Percentiles rank a stretch among this genome's conserved stretches.
These are phyloP conservation scores for Aspergillus clavatus DNA, from an alignment of 2,329 filamentous ascomycete species.

Conservation along the genomic window DNA sequence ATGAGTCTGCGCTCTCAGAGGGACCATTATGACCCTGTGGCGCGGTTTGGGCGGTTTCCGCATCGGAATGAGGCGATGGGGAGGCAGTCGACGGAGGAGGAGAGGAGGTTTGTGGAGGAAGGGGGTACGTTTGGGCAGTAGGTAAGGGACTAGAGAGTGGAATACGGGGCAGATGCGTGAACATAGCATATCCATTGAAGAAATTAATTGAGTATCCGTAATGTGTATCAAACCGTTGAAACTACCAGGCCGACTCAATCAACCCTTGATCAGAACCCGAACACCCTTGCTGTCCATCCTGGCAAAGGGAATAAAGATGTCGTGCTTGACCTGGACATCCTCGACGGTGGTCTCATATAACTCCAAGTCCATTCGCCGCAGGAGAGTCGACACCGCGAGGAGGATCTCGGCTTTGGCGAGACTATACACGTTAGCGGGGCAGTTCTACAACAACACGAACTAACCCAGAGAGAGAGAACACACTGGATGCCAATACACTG, in stretches of 20 bases:
- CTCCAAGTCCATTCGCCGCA: conserved; percentile 27
- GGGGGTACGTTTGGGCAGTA: conserved; percentile 9
- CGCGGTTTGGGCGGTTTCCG: conserved; percentile 23
- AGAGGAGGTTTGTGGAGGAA: conserved; percentile 19
- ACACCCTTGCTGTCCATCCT: conserved; percentile 17
- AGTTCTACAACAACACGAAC: too few relatives aligned
- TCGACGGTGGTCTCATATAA: conserved; percentile 29
- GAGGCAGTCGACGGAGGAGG: conserved; percentile 16
- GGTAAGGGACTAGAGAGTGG: too few relatives aligned
- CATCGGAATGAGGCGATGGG: conserved; percentile 22
- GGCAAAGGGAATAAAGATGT: conserved; percentile 20
- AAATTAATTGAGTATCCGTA: background rate
- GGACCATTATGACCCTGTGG: conserved; percentile 6
- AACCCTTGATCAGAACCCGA: conserved; percentile 11
- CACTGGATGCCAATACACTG: conserved; percentile 47
- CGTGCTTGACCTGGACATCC: conserved; percentile 26
- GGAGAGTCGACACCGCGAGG: conserved; percentile 24
- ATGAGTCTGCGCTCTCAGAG: background rate
- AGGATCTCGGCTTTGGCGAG: conserved; percentile 33
- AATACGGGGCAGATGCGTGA: too few relatives aligned
- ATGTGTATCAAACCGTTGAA: background rate
- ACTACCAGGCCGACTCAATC: too few relatives aligned
- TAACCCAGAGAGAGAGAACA: background rate
- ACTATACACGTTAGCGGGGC: conserved; percentile 13
- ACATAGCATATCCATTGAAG: background rate